A percentile compares a stretch with the other conserved stretches of the same genome.
phyloP scores from a whole-genome alignment of 805 yeast species.

The Candida methanosorbosa region DNA sequence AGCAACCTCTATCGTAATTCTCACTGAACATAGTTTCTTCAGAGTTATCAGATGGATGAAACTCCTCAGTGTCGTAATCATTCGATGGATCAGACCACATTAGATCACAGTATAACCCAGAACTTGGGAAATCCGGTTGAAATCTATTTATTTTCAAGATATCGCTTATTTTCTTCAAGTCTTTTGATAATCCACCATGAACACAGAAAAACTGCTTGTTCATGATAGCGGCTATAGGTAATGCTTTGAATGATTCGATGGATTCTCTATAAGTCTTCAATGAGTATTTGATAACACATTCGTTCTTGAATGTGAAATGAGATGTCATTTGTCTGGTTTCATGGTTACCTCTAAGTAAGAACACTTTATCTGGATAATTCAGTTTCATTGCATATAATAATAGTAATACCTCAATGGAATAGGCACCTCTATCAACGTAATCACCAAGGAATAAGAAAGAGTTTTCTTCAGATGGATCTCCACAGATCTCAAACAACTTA shows the following conservation, averaged over 20 bases:
- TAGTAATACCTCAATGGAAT: slow-evolving; percentile 73
- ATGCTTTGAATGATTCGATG: slow-evolving; percentile 69
- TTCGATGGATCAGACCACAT: slow-evolving; percentile 97
- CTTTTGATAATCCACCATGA: slow-evolving; percentile 94
- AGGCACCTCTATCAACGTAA: slow-evolving; percentile 91
- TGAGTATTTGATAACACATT: slow-evolving; percentile 80
- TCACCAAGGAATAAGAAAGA: slow-evolving; percentile 85
- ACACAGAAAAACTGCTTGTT: slow-evolving; percentile 92
- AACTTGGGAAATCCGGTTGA: slow-evolving; percentile 79
- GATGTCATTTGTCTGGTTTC: slow-evolving; percentile 91
- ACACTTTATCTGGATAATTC: slow-evolving; percentile 63
- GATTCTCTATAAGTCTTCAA: slow-evolving; percentile 58
- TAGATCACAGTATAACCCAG: slow-evolving; percentile 89
- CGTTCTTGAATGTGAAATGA: slow-evolving; percentile 87
- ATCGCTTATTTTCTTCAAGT: slow-evolving; percentile 61
- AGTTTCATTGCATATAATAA: slow-evolving; percentile 74
- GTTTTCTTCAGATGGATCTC: slow-evolving; percentile 62
- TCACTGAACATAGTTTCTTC: slow-evolving; percentile 59
- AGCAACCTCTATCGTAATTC: slow-evolving; percentile 78
- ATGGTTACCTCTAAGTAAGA: slow-evolving; percentile 89
- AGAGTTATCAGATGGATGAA: slow-evolving; percentile 18
- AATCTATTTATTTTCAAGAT: slow-evolving; percentile 66
- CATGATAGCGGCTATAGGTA: slow-evolving; percentile 91
- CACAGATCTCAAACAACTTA: slow-evolving; percentile 90
- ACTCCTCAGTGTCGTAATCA: slow-evolving; percentile 59